phyloP scores from a whole-genome alignment of 257 asterid genomes.

The Przewalskia tangutica region DNA sequence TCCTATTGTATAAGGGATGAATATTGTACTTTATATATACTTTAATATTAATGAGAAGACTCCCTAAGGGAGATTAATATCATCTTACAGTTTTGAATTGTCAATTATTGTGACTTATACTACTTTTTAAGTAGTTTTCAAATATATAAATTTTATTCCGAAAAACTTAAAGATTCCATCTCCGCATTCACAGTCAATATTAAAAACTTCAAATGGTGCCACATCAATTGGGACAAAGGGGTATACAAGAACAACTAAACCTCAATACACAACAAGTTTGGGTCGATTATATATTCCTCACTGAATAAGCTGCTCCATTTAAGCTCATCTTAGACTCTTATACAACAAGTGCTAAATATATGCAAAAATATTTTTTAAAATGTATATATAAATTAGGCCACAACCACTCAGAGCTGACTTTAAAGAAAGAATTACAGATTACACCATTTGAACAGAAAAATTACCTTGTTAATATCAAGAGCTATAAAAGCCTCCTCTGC shows the following conservation, averaged over 20 bases:
- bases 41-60: no score
- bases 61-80: no score
- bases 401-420: neutral
- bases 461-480: constrained; percentile 90
- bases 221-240: no score
- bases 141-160: no score
- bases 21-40: no score
- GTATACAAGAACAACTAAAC: neutral
- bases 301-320: neutral
- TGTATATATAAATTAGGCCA: neutral
- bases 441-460: neutral
- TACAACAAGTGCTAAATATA: neutral
- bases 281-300: neutral
- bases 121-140: no score
- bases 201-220: no score
- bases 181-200: no score
- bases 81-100: no score
- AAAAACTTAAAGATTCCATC: no score
- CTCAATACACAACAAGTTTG: neutral
- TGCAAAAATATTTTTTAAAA: neutral
- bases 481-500: constrained; percentile 79
- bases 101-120: no score
- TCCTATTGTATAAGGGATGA: no score
- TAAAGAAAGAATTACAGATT: neutral
- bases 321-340: neutral